Percentiles rank a stretch among this genome's conserved stretches.
Conservation (phyloP, 768 basidiomycete species). For the Mycena vulgaris region DNA sequence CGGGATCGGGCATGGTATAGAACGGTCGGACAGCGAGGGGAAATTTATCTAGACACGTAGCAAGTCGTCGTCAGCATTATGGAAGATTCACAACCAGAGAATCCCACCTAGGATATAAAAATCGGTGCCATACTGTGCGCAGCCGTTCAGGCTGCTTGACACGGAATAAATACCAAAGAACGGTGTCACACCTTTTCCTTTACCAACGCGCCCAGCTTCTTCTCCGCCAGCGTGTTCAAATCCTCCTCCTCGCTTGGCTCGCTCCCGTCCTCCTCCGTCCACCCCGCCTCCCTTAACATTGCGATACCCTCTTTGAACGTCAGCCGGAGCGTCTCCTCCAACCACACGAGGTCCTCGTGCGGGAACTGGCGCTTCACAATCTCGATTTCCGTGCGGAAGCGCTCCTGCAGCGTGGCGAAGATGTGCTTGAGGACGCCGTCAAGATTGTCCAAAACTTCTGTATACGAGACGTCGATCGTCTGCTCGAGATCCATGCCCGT, state of each 20-base stretch:
- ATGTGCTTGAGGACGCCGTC: conserved; percentile 89
- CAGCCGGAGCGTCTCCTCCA: conserved; percentile 83
- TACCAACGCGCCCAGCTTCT: conserved; percentile 88
- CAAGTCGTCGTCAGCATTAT: background rate
- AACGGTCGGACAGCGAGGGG: conserved; percentile 95
- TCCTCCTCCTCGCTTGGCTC: conserved; percentile 75
- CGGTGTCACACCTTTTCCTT: conserved; percentile 66
- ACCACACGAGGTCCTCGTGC: conserved; percentile 94
- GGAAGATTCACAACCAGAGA: background rate
- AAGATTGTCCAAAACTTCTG: conserved; percentile 93
- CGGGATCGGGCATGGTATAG: conserved; percentile 99
- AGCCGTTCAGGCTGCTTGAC: background rate
- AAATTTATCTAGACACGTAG: conserved; percentile 88
- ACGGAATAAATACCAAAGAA: background rate
- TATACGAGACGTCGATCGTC: conserved; percentile 97
- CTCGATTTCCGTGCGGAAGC: conserved; percentile 86
- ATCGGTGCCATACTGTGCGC: conserved; percentile 86
- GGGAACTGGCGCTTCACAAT: conserved; percentile 89
- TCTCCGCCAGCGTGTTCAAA: conserved; percentile 92
- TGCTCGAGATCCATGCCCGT: conserved; percentile 98
- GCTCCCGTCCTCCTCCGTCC: conserved; percentile 81
- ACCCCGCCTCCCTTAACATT: conserved; percentile 90
- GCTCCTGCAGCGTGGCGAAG: conserved; percentile 85
- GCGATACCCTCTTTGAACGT: conserved; percentile 91
- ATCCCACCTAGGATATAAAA: conserved; percentile 78